These are phyloP conservation scores for Colletotrichum truncatum DNA, from an alignment of 2,329 filamentous ascomycete species.

Conservation along the genomic window DNA sequence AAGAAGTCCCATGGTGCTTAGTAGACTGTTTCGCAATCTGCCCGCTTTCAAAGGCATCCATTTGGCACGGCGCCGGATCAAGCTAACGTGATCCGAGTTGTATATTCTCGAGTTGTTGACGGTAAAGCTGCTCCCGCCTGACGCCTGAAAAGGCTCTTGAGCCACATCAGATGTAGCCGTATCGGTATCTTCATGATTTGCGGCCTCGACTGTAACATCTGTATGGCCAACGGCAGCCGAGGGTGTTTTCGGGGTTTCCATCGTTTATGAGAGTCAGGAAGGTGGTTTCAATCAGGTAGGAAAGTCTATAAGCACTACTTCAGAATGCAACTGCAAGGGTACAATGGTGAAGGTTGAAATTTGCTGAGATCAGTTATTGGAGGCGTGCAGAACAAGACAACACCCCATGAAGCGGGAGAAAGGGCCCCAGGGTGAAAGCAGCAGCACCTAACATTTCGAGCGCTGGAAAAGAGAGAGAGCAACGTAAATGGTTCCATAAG, in stretches of 20 bases:
- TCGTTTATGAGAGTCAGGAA: too few species aligned
- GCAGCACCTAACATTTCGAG: background rate
- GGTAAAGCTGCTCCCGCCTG: background rate
- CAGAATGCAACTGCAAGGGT: too few species aligned
- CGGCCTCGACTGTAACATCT: too few species aligned
- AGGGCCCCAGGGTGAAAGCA: background rate
- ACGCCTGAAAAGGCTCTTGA: background rate
- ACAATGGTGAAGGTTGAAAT: too few species aligned
- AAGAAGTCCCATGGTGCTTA: slow-evolving; percentile 52
- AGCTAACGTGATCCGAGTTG: background rate
- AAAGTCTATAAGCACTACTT: too few species aligned
- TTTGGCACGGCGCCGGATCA: background rate
- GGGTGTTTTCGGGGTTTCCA: too few species aligned
- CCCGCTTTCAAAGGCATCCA: background rate
- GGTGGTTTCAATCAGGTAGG: too few species aligned
- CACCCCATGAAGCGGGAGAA: background rate
- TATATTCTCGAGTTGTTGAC: background rate
- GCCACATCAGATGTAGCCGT: too few species aligned
- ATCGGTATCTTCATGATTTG: too few species aligned
- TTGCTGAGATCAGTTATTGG: too few species aligned
- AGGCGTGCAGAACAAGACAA: too few species aligned
- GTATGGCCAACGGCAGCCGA: too few species aligned
- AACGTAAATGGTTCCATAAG: background rate
- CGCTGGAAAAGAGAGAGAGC: background rate
- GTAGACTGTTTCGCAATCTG: background rate